Conservation (phyloP, 352 stramenopile genomes). For the Globisporangium nodosum region DNA sequence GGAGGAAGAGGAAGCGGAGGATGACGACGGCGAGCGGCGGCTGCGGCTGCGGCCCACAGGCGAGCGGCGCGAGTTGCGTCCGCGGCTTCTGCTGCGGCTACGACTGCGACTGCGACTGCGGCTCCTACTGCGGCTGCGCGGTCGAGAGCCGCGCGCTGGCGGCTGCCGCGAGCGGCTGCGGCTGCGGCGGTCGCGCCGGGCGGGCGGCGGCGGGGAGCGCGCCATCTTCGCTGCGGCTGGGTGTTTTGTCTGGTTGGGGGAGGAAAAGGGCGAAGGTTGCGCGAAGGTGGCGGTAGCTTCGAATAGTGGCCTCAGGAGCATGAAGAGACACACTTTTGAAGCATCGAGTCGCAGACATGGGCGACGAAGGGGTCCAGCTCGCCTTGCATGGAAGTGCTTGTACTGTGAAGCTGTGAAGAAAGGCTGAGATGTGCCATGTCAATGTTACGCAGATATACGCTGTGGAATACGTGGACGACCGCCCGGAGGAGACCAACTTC, state of each 20-base stretch:
- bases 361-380: constrained; percentile 37
- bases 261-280: background rate
- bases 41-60: constrained; percentile 3
- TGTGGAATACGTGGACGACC: constrained; percentile 86
- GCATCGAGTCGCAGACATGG: constrained; percentile 19
- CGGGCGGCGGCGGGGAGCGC: constrained; percentile 2
- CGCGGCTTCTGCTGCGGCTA: background rate
- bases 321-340: constrained; percentile 15
- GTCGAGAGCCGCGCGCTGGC: background rate
- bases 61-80: constrained; percentile 3
- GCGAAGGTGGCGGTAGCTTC: background rate
- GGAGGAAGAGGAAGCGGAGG: constrained; percentile 8
- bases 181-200: background rate
- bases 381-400: background rate
- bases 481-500: constrained; percentile 80
- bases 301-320: background rate
- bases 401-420: background rate
- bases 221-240: background rate
- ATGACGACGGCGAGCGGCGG: constrained; percentile 13
- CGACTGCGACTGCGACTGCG: constrained; percentile 8
- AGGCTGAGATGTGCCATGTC: background rate
- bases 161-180: constrained; percentile 3
- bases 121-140: constrained; percentile 5
- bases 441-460: constrained; percentile 43
- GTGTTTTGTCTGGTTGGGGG: background rate